Evolutionary conservation across 305 asterid genomes (phyloP).

Genomic region (Ajuga reptans): DNA sequence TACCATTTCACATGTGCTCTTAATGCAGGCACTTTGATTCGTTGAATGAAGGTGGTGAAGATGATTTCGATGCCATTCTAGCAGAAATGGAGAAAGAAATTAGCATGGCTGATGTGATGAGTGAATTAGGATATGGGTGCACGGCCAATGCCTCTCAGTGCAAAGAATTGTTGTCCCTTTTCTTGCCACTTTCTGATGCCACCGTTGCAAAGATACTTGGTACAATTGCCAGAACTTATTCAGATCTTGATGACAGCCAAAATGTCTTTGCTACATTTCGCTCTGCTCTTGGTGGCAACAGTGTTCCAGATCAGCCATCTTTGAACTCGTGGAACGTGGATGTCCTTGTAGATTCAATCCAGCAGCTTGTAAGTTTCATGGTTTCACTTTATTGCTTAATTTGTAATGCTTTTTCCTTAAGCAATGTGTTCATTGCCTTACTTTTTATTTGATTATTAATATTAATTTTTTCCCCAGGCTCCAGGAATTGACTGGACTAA

Average conservation of each 20-base stretch:
- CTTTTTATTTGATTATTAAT: background rate
- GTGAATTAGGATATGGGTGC: slow-evolving; percentile 94
- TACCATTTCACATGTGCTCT: slow-evolving; percentile 11
- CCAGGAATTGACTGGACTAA: slow-evolving; percentile 69
- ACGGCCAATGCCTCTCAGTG: slow-evolving; percentile 62
- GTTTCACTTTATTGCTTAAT: slow-evolving; percentile 11
- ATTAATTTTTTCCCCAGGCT: slow-evolving; percentile 38
- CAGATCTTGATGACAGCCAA: slow-evolving; percentile 70
- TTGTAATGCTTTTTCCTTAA: background rate
- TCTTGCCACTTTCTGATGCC: slow-evolving; percentile 65
- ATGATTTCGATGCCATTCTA: slow-evolving; percentile 78
- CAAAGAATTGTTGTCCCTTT: slow-evolving; percentile 72
- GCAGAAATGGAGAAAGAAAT: slow-evolving; percentile 93
- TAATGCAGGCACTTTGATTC: slow-evolving; percentile 52
- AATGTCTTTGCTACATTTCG: slow-evolving; percentile 62
- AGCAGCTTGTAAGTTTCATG: slow-evolving; percentile 64
- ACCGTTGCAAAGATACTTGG: slow-evolving; percentile 78
- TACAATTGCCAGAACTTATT: slow-evolving; percentile 55
- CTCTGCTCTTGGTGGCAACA: slow-evolving; percentile 60
- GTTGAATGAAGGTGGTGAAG: slow-evolving; percentile 48
- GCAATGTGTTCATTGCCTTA: background rate
- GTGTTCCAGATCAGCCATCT: slow-evolving; percentile 40
- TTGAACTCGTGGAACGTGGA: slow-evolving; percentile 67
- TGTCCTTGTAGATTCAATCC: slow-evolving; percentile 78
- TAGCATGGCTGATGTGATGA: slow-evolving; percentile 83